phyloP scores from a whole-genome alignment of 2,329 filamentous ascomycete species.

The Colletotrichum musicola region DNA sequence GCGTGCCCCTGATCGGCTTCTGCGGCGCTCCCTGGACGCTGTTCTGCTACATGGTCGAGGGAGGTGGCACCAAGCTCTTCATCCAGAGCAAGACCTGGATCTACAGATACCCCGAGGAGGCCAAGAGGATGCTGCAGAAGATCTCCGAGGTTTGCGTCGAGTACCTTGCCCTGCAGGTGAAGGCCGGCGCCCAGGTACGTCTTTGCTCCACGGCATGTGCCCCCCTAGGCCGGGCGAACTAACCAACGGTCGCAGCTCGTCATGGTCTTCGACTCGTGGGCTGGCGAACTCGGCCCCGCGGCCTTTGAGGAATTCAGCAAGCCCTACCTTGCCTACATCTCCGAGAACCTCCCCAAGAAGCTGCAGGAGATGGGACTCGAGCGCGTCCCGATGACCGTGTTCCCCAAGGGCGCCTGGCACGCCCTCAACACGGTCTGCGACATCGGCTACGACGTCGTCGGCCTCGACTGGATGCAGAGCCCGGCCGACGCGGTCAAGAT shows the following conservation, averaged over 20 bases:
- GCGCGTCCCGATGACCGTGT: conserved; percentile 94
- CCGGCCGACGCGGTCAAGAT: conserved; percentile 85
- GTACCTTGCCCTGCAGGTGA: conserved; percentile 91
- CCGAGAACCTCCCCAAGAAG: conserved; percentile 80
- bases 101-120: conserved; percentile 86
- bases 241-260: conserved; percentile 69
- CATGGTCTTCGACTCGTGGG: conserved; percentile 99
- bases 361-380: conserved; percentile 81
- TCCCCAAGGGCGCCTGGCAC: conserved; percentile 98
- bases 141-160: conserved; percentile 96
- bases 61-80: conserved; percentile 95
- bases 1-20: conserved; percentile 95
- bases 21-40: conserved; percentile 97
- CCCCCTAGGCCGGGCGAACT: conserved; percentile 6
- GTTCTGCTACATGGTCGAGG: conserved; percentile 99
- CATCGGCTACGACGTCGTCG: conserved; percentile 92
- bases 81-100: conserved; percentile 96
- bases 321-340: conserved; percentile 88
- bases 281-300: conserved; percentile 87
- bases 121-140: conserved; percentile 86
- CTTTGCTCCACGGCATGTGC: conserved; percentile 4
- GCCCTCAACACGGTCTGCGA: conserved; percentile 89
- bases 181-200: conserved; percentile 87
- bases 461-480: conserved; percentile 95
- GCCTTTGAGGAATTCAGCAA: conserved; percentile 88